These are phyloP conservation scores for Cicer arietinum DNA, from an alignment of 306 rosid genomes.

Conservation along the genomic window DNA sequence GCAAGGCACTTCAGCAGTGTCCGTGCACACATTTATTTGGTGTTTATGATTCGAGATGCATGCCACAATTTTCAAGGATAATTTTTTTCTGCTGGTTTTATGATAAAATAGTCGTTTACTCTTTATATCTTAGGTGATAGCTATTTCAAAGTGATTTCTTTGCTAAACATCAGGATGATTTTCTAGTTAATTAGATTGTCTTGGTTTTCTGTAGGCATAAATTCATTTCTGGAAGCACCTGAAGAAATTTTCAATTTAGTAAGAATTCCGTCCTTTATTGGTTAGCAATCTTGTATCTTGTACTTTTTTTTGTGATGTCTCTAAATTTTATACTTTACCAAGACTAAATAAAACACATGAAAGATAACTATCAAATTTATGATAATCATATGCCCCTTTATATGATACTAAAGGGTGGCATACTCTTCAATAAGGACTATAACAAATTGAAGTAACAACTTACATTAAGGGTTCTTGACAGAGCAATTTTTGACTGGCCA, in stretches of 20 bases:
- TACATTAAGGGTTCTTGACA: slow-evolving; percentile 58
- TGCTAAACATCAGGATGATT: not conserved
- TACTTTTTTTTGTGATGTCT: slow-evolving; percentile 17
- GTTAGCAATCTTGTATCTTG: slow-evolving; percentile 22
- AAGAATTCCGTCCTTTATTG: slow-evolving; percentile 7
- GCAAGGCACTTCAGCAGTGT: not conserved
- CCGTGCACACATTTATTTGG: slow-evolving; percentile 9
- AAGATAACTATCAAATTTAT: slow-evolving; percentile 17
- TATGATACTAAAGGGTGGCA: slow-evolving; percentile 10
- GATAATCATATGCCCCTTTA: slow-evolving; percentile 26
- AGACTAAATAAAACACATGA: slow-evolving; percentile 23
- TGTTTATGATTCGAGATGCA: slow-evolving; percentile 16
- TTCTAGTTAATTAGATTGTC: slow-evolving; percentile 27
- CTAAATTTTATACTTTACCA: not conserved
- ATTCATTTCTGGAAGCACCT: slow-evolving; percentile 4
- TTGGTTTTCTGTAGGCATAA: not conserved
- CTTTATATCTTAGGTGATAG: slow-evolving; percentile 2
- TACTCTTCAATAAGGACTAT: slow-evolving; percentile 31
- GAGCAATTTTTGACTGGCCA: slow-evolving; percentile 86
- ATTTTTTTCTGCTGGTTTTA: not conserved
- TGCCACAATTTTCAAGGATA: slow-evolving; percentile 5
- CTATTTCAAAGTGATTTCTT: slow-evolving; percentile 5
- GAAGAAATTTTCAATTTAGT: slow-evolving; percentile 31
- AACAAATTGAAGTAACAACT: slow-evolving; percentile 50
- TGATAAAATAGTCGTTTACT: slow-evolving; percentile 4